phyloP scores from a whole-genome alignment of 2,329 filamentous ascomycete genomes.

The Tolypocladium ophioglossoides region DNA sequence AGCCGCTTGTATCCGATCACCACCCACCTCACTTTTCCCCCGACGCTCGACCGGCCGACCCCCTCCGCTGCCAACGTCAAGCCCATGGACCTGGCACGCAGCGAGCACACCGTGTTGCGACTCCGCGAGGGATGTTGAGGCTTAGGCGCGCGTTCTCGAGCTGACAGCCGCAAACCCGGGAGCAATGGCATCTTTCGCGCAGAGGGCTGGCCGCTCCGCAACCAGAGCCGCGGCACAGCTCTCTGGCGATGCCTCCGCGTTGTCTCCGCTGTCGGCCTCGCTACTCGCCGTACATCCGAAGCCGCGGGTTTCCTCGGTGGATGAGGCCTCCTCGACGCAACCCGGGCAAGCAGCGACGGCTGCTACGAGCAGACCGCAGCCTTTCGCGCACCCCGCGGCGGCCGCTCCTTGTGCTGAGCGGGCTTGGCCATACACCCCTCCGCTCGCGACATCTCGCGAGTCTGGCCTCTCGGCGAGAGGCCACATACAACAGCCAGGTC shows the following conservation, averaged over 20 bases:
- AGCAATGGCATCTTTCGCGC: conserved; percentile 12
- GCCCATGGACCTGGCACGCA: conserved; percentile 1
- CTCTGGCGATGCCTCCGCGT: conserved; percentile 5
- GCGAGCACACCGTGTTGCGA: background rate
- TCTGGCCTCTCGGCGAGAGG: background rate
- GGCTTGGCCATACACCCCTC: background rate
- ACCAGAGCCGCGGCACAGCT: conserved; percentile 7
- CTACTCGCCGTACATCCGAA: background rate
- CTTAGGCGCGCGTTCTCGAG: conserved; percentile 2
- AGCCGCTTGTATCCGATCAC: background rate
- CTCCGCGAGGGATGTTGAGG: conserved; percentile 5
- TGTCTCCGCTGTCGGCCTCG: background rate
- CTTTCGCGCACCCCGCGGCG: background rate
- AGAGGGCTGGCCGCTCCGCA: conserved; percentile 10
- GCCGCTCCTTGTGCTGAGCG: background rate
- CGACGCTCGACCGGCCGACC: background rate
- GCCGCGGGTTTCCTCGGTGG: background rate
- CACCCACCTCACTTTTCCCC: background rate
- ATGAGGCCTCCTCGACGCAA: background rate
- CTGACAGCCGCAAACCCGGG: conserved; percentile 1
- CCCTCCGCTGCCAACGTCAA: background rate
- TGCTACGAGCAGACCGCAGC: background rate
- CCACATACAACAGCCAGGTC: conserved; percentile 9
- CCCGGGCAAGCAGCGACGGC: background rate
- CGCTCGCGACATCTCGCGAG: background rate